Conservation (phyloP, 2,329 filamentous ascomycete species). For the Fusarium staphyleae region DNA sequence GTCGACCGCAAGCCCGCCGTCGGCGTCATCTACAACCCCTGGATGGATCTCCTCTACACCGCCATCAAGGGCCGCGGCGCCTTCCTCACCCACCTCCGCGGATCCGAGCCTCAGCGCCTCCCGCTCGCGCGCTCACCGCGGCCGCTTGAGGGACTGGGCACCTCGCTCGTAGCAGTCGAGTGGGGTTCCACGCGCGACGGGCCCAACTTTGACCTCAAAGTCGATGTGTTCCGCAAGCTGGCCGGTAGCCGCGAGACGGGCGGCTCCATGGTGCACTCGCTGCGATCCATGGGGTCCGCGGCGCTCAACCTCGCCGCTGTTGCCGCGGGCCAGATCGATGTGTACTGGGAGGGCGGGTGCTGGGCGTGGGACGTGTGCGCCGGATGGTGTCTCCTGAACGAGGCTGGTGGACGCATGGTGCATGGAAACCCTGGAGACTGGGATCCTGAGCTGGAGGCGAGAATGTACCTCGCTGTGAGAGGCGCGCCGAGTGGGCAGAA, state of each 20-base stretch:
- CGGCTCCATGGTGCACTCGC: conserved; percentile 77
- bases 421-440: conserved; percentile 77
- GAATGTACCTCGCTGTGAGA: conserved; percentile 69
- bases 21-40: conserved; percentile 84
- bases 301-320: conserved; percentile 78
- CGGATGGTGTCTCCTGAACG: conserved; percentile 76
- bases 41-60: conserved; percentile 72
- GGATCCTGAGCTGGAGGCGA: conserved; percentile 65
- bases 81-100: conserved; percentile 59
- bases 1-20: conserved; percentile 67
- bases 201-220: conserved; percentile 74
- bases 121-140: conserved; percentile 57
- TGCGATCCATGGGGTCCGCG: conserved; percentile 75
- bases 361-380: conserved; percentile 89
- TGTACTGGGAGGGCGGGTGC: conserved; percentile 85
- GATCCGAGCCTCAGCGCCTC: conserved; percentile 48
- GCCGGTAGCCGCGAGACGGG: conserved; percentile 65
- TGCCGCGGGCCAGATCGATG: conserved; percentile 73
- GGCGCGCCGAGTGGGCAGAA: conserved; percentile 66
- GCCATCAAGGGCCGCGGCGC: conserved; percentile 73
- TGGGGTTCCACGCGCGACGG: conserved; percentile 76
- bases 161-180: conserved; percentile 72
- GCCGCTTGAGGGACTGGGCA: conserved; percentile 66
- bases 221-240: conserved; percentile 68
- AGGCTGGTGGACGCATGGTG: conserved; percentile 77